phyloP scores from a whole-genome alignment of 1,139 yeast genomes.

The Yamadazyma sp. region DNA sequence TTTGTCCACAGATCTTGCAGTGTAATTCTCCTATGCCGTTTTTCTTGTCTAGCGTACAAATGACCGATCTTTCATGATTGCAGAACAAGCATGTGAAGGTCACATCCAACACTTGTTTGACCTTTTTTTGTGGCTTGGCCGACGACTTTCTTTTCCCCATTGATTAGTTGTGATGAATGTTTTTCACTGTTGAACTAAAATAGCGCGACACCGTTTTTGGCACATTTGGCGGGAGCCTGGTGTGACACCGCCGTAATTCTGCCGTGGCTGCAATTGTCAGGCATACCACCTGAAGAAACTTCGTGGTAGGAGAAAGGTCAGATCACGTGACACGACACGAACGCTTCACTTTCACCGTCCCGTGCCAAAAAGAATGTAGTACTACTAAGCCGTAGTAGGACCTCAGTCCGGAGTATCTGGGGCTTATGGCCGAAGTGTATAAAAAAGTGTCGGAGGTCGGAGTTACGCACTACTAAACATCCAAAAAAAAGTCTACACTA shows the following conservation, averaged over 20 bases:
- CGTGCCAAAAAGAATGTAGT: too few relatives aligned
- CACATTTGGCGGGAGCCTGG: background rate
- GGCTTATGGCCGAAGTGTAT: too few relatives aligned
- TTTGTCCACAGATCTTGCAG: constrained; percentile 94
- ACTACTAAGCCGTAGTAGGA: too few relatives aligned
- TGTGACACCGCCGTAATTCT: background rate
- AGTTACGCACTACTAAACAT: background rate
- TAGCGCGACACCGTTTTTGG: background rate
- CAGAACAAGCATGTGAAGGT: constrained; percentile 92
- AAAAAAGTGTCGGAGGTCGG: constrained; percentile 1
- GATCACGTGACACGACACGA: too few relatives aligned
- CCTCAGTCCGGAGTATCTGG: too few relatives aligned
- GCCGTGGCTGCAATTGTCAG: too few relatives aligned
- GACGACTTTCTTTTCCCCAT: constrained; percentile 94
- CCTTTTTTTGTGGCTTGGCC: constrained; percentile 75
- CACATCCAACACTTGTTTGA: constrained; percentile 79
- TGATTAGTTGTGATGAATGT: background rate
- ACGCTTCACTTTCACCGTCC: too few relatives aligned
- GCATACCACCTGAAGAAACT: too few relatives aligned
- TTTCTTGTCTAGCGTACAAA: constrained; percentile 85
- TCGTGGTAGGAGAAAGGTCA: too few relatives aligned
- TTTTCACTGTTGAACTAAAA: background rate
- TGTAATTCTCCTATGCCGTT: constrained; percentile 79
- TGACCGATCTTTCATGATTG: constrained; percentile 91
- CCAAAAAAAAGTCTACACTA: background rate